Base-by-base conservation (phyloP, 2,329 filamentous ascomycete species). In the Diaporthe velutina region DNA sequence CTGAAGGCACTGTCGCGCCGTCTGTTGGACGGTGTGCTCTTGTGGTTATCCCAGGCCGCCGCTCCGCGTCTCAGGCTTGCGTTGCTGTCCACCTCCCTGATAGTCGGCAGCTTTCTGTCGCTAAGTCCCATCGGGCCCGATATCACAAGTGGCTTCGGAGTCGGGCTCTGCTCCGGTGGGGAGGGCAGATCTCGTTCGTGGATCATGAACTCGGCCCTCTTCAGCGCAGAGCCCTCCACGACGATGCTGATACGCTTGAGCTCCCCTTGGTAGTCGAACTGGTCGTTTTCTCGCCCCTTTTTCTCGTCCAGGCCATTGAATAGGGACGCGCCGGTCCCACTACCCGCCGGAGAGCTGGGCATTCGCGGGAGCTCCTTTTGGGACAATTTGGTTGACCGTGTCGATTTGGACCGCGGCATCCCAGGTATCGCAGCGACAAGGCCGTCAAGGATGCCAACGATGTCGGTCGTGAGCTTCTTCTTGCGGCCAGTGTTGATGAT, bases 81-180 rank as follows among this genome's bases (percentile, higher is more conserved):
- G 30, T 45, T 61, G 25, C 64, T 50, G 10, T 74, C 72, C 10
- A 70, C 72, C 55, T 74, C 72, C 28, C 72, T 61, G 64, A 74
- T 70, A 0, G 64, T 74, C 4, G 72, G 64, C 12, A 74, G 54
- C 25, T 60, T 61, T 42, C 28, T 70, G n/a, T 68, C 55, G 35
- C 28, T 50, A 10, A 57, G 17, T 25, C 30, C 25, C 40, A 38
- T 42, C n/a, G 64, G 42, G 33, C 25, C 57, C 5, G 52, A 54
- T 28, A 68, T 55, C 12, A 38, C 38, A 7, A 73, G 71, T 17
- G 71, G 52, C 22, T 28, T 48, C 19, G 60, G 71, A 30, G 30
- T 54, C 9, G 54, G 40, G 52, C 30, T 70, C 64, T 61, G 42
- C 33, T 35, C 64, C 0, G 64, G 30, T 6, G 64, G 22, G 25